Base-by-base conservation (phyloP, 495 filamentous ascomycete genomes). In the Trichoderma reesei region DNA sequence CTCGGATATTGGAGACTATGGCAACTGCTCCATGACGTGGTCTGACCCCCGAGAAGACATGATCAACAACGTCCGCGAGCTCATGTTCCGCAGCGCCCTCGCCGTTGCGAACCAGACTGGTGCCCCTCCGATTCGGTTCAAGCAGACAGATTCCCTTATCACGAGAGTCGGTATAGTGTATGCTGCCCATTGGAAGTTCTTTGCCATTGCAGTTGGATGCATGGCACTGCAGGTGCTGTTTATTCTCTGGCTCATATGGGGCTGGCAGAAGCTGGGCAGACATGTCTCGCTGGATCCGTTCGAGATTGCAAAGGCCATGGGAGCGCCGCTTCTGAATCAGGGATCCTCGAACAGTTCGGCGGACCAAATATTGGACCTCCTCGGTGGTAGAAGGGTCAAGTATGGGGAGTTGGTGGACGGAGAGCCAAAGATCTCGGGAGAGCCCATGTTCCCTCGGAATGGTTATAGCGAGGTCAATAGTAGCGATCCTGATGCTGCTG, bases 221-320 rank as follows among this genome's bases (percentile, higher is more conserved):
- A 56, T 56, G 51, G 33, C 34, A 10, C 4, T 56, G 9, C 14
- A 56, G 11, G 20, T 33, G 0, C 26, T 56, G 20, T 10, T 56
- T 33, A 34, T 33, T 3, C 1, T 56, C 20, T 34, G 10, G 26
- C 20, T 56, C 31, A 33, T 31, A 3, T 56, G 51, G 26, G 51
- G 51, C 31, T 56, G 51, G 51, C 20, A 56, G 26, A 56, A 36
- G 11, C 51, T 56, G 9, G 51, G 51, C 14, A 56, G 51, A 56
- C 7, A 31, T 4, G 51, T 56, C 26, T 56, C 51, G 20, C 51
- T 31, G 3, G 51, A 56, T 33, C 51, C 51, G 1, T 56, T 56
- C 14, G 51, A 56, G 51, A 56, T 56, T 56, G 51, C 51, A 56
- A 56, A 56, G 51, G 51, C 51, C 34, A 56, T 56, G 51, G 51